Evolutionary conservation across 495 filamentous ascomycete species (phyloP).

Genomic region (Podospora tetraspora): DNA sequence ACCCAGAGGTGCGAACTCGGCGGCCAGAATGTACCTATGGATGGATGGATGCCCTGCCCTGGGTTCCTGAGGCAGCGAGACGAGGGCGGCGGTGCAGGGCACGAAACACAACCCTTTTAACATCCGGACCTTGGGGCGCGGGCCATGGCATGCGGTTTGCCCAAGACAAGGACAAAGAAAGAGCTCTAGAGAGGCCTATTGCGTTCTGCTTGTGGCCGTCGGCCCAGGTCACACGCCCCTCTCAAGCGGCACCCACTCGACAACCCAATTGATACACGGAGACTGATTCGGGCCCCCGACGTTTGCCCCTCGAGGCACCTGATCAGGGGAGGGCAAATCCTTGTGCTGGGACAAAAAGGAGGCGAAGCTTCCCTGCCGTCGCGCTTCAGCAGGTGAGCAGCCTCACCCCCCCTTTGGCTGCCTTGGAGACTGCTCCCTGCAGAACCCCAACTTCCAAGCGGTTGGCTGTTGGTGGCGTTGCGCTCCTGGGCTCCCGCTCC

Average conservation of each 20-base stretch:
- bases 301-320: constrained; percentile 12
- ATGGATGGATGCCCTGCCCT: not conserved
- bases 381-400: not conserved
- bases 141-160: not conserved
- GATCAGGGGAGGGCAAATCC: constrained; percentile 9
- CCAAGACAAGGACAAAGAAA: not conserved
- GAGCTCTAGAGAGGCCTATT: not conserved
- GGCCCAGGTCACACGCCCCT: not conserved
- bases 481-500: not conserved
- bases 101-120: not conserved
- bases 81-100: not conserved
- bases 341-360: constrained; percentile 12
- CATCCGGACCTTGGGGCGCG: not conserved
- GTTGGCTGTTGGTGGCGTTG: constrained; percentile 9
- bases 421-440: not conserved
- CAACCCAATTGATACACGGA: constrained; percentile 10
- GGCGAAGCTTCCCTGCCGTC: constrained; percentile 10
- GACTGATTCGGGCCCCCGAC: not conserved
- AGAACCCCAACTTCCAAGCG: not conserved
- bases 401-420: constrained; percentile 8
- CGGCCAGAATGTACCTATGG: not conserved
- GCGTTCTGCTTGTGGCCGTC: not conserved
- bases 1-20: not conserved
- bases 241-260: not conserved
- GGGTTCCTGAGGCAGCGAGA: not conserved